Evolutionary conservation across 805 yeast genomes (phyloP), one percentile per base, ranked within the genome.

Genomic region (Pichia heedii): DNA sequence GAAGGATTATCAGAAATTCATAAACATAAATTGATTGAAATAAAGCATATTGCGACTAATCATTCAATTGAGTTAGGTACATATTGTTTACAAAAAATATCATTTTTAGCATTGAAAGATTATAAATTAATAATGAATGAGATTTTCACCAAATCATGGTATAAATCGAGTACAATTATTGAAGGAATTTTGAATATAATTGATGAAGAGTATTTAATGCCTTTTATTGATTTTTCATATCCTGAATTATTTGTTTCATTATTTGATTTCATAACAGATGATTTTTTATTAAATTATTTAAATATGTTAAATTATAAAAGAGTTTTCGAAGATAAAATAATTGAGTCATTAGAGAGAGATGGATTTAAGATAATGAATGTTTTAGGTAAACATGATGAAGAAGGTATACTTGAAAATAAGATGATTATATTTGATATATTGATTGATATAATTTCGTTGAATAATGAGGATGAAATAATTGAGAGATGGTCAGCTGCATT

Each of bases 391-490:
- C 69, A 66, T 44, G 55, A 66, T 41, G 63, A 63, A 12, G 46
- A 41, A 22, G 50, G 37, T 41, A 41, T 37, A 20, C 45, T 34
- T 59, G 50, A 55, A 19, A 39, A 35, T 22, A 46, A 48, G 20
- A 62, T 60, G 44, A 76, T 83, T 57, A 67, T 82, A 13, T 69
- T 84, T 60, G 89, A 82, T 53, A 70, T 70, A 44, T 66, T 84
- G 44, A 68, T 79, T 57, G 83, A 79, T 37, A 61, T 80, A 39
- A 63, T 79, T 36, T 71, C 66, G 7, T 60, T 74, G 34, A 57
- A 73, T 52, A 61, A 65, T 3, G 62, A 67, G 9, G 71, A 67
- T n/a, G 74, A 71, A 27, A 65, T 79, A 22, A 54, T 72, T n/a
- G 67, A 54, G 60, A 54, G 48, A 33, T 58, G 57, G 58, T 39